Base-by-base conservation (phyloP, 371 early-diverging fungal species). In the Racocetra persica region DNA sequence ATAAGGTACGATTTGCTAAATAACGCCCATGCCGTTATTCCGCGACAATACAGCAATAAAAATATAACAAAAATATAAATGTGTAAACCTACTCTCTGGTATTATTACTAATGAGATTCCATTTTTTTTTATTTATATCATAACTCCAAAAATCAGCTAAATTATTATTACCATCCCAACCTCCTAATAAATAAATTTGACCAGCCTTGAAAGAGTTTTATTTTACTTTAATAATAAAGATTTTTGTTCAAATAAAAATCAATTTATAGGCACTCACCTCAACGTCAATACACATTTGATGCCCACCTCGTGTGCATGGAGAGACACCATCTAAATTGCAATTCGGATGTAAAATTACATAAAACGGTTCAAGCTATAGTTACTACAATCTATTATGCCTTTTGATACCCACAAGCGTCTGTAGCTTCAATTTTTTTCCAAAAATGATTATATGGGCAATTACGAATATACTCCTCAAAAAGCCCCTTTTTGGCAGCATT, bases 221-320 rank as follows among this genome's bases (percentile, higher is more conserved):
- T 26, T 20, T 32, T 22, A 20, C 20, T 59, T 59, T 13, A 32
- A 32, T 6, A 4, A 32, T 65, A 5, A 32, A 8, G 18, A 36
- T 32, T 7, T 36, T 65, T 18, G 26, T 36, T 24, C 7, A 65
- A 32, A 13, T 22, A 4, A 49, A 26, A 49, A 81, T 45, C 18
- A 20, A 81, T 71, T 32, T 26, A 16, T 24, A 20, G 5, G 51
- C 4, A 32, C 38, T 52, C 59, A 82, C 85, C 41, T 92, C 89
- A 11, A 87, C 86, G 82, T 98, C 98, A 28, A 97, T 90, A 82
- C 95, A 95, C 97, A 98, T 96, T 84, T 98, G 98, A 87, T 99
- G 99, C 5, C 98, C 99, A 38, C 98, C 99, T 70, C 99, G 89
- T 22, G 87, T 86, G 69, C 87, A 84, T 16, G 92, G 93, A 22